A percentile compares a stretch with the other conserved stretches of the same genome.
Conservation (phyloP, 352 stramenopile genomes). For the Achlya hypogyna region DNA sequence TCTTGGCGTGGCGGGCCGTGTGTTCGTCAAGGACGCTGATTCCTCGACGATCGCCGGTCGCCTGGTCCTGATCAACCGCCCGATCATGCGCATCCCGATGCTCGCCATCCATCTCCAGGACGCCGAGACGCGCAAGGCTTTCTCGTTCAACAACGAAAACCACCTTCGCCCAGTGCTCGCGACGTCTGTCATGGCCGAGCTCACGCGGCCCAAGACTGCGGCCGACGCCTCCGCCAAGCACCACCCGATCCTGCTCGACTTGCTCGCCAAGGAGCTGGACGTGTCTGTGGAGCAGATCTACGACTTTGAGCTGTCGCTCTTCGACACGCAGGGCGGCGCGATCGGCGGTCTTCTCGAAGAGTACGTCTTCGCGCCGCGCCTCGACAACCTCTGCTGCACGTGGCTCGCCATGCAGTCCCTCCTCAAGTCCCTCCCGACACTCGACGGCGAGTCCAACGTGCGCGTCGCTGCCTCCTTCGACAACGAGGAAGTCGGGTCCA, state of each 20-base stretch:
- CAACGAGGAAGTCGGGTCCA: conserved; percentile 96
- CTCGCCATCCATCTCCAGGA: conserved; percentile 96
- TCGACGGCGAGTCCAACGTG: conserved; percentile 74
- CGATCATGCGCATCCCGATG: conserved; percentile 94
- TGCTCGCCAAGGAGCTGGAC: conserved; percentile 87
- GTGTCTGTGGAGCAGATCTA: conserved; percentile 84
- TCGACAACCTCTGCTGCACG: conserved; percentile 97
- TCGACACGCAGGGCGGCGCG: conserved; percentile 90
- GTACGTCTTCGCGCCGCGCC: conserved; percentile 93
- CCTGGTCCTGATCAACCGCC: conserved; percentile 90
- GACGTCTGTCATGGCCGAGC: conserved; percentile 65
- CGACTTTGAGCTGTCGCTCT: conserved; percentile 95
- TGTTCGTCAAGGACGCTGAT: conserved; percentile 83
- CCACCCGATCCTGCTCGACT: conserved; percentile 85
- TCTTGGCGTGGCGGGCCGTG: conserved; percentile 86
- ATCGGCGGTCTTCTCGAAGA: conserved; percentile 89
- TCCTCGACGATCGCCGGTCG: conserved; percentile 47
- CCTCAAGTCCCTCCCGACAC: conserved; percentile 60
- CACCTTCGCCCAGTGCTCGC: conserved; percentile 92
- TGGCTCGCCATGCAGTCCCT: conserved; percentile 86
- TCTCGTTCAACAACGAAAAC: conserved; percentile 95
- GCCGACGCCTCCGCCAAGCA: conserved; percentile 67
- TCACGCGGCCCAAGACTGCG: conserved; percentile 46
- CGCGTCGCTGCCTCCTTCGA: conserved; percentile 95
- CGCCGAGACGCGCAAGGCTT: conserved; percentile 80